Base-by-base conservation (phyloP, 106 monocot genomes). In the Allium fistulosum region DNA sequence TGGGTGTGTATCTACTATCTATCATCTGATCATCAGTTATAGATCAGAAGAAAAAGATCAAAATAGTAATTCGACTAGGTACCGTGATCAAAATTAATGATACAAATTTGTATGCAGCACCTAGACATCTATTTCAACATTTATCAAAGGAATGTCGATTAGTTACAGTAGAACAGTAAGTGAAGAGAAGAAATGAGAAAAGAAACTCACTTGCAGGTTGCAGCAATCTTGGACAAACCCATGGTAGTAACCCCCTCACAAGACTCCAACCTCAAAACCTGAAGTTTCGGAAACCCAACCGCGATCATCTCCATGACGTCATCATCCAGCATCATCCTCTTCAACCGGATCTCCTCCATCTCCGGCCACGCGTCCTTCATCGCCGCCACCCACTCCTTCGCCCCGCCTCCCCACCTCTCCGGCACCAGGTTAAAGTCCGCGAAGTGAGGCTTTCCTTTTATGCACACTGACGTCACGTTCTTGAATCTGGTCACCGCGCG, bases 361-460 rank as follows among this genome's bases (percentile, higher is more conserved):
- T 67, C 49, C 49, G 93, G 88, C 65, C 93, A 93, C 16, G 74
- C 81, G 58, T 67, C 83, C 11, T 85, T 83, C 65, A 86, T 53
- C 16, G 84, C 81, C 46, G 65, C 77, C 37, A 93, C 78, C 93
- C 88, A 93, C 8, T 68, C 78, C 37, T 26, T 71, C 1, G 84
- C 93, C 15, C 73, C 80, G 10, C 70, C 89, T 37, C 93, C 93
- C 93, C 89, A 94, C 47, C 74, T 80, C 46, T 57, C 26, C 5
- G 93, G 93, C 5, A 89, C 88, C 8, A 94, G 80, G 77, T 86
- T 78, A 73, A 89, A 94, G 61, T 94, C 89, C 3, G 89, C 93
- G 62, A 94, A 94, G 73, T 94, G 93, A 7, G 93, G 93, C 81
- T 94, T 94, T 58, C 88, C 93, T 79, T 94, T 94, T 45, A 89